Conservation (phyloP, 371 early-diverging fungal species). For the Vittaforma corneae region DNA sequence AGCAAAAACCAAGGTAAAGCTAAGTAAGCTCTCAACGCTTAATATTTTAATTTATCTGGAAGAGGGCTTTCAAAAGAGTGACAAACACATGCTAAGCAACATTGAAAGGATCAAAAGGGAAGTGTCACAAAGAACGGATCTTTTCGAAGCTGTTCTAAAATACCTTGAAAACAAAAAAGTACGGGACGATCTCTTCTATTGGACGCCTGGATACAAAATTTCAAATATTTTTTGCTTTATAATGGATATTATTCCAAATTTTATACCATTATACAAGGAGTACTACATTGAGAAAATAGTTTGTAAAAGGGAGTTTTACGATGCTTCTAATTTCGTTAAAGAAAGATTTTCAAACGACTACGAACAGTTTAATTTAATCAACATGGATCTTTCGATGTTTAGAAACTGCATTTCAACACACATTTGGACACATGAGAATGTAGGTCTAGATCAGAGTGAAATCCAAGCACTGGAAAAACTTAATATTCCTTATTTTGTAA, state of each 20-base stretch:
- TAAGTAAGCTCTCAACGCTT: slow-evolving; percentile 17
- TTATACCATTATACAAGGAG: slow-evolving; percentile 30
- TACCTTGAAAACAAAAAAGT: slow-evolving; percentile 24
- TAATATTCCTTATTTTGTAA: no score
- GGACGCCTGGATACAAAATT: slow-evolving; percentile 39
- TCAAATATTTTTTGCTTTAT: slow-evolving; percentile 28
- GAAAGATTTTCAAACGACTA: slow-evolving; percentile 14
- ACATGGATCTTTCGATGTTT: slow-evolving; percentile 30
- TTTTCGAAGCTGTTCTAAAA: slow-evolving; percentile 22
- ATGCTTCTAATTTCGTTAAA: slow-evolving; percentile 22
- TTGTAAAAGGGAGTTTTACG: not conserved
- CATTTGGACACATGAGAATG: not conserved
- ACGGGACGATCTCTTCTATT: slow-evolving; percentile 36
- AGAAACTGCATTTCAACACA: not conserved
- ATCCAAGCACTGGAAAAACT: no score
- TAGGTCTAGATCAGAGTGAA: no score
- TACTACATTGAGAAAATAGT: slow-evolving; percentile 22
- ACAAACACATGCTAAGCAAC: slow-evolving; percentile 25
- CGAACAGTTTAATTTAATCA: slow-evolving; percentile 23
- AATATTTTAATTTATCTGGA: slow-evolving; percentile 32
- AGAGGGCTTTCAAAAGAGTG: slow-evolving; percentile 12
- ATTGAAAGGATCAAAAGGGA: slow-evolving; percentile 32
- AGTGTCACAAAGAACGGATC: slow-evolving; percentile 16
- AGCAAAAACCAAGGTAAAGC: slow-evolving; percentile 5
- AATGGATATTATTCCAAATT: slow-evolving; percentile 36